Conservation (phyloP, 768 basidiomycete species). For the Tulasnella sp. region DNA sequence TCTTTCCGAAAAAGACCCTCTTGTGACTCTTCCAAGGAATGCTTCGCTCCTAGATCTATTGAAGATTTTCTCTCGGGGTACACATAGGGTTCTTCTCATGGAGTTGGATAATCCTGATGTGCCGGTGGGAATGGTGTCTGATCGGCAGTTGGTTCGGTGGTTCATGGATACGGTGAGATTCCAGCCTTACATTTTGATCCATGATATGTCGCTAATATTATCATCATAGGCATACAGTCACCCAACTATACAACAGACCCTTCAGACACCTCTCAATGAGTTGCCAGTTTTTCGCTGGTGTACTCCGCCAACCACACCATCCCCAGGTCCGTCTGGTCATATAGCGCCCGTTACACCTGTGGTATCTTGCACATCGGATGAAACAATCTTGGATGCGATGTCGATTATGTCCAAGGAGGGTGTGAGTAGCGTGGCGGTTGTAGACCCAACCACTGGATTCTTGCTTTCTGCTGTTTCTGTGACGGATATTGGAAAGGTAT, state of each 20-base stretch:
- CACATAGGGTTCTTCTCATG: conserved; percentile 53
- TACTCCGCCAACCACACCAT: too few relatives aligned
- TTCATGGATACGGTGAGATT: conserved; percentile 16
- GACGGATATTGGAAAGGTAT: conserved; percentile 66
- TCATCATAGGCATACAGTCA: conserved; percentile 26
- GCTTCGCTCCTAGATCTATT: conserved; percentile 53
- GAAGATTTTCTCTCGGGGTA: conserved; percentile 52
- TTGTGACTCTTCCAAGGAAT: conserved; percentile 47
- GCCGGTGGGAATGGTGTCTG: conserved; percentile 53
- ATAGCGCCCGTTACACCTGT: too few relatives aligned
- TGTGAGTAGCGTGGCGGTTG: conserved; percentile 67
- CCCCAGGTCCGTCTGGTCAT: too few relatives aligned
- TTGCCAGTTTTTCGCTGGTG: too few relatives aligned
- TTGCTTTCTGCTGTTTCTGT: conserved; percentile 69
- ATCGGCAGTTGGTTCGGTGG: conserved; percentile 26
- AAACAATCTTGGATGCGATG: conserved; percentile 68
- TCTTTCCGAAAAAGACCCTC: conserved; percentile 73
- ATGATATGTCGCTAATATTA: not conserved
- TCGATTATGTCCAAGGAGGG: conserved; percentile 74
- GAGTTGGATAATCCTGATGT: conserved; percentile 26
- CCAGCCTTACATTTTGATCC: not conserved
- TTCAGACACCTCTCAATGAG: conserved; percentile 44
- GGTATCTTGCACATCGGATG: conserved; percentile 45
- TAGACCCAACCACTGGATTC: conserved; percentile 49
- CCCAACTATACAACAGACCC: conserved; percentile 41